Base-by-base conservation (phyloP, 164 flowering plant species). In the Dillenia suffruticosa region DNA sequence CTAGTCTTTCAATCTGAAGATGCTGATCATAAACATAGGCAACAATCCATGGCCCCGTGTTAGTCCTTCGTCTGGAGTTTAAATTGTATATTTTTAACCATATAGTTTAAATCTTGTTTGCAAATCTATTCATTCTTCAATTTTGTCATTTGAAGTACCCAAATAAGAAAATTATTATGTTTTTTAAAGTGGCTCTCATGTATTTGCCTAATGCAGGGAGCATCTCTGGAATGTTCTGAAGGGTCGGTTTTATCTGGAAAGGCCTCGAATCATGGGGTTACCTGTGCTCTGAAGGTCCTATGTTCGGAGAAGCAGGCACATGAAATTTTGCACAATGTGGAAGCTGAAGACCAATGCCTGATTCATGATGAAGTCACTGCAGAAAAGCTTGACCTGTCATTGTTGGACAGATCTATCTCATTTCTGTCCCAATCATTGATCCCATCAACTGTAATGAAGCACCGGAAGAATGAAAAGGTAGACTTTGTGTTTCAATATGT, bases 331-430 rank as follows among this genome's bases (percentile, higher is more conserved):
- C 54, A 65, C 44, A 59, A 56, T 55, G 24, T 26, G 32, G 59
- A 70, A 49, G 54, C 52, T 43, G 55, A 47, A 12, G 77, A 74
- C 17, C 81, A 83, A 56, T 84, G 85, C 64, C 81, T 74, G 5
- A 64, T 74, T 70, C 71, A 9, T 57, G 73, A 65, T 61, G 74
- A 59, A 24, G 43, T 50, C 24, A 44, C 49, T 45, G 51, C 54
- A 7, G 17, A 55, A 48, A 65, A 54, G 60, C 51, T 46, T 63
- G 76, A 66, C 47, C 45, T 26, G 44, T 60, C 73, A 44, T 58
- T 55, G 15, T 26, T 24, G 11, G 57, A 46, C 3, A 51, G 57
- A 45, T 53, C 49, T 54, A 19, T 51, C 5, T 46, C 71, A 19
- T 10, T 43, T 44, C 46, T 51, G 16, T 53, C 61, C 44, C 17